Base-by-base conservation (phyloP, 1,284 basidiomycete species). In the Ceratobasidium sp. region DNA sequence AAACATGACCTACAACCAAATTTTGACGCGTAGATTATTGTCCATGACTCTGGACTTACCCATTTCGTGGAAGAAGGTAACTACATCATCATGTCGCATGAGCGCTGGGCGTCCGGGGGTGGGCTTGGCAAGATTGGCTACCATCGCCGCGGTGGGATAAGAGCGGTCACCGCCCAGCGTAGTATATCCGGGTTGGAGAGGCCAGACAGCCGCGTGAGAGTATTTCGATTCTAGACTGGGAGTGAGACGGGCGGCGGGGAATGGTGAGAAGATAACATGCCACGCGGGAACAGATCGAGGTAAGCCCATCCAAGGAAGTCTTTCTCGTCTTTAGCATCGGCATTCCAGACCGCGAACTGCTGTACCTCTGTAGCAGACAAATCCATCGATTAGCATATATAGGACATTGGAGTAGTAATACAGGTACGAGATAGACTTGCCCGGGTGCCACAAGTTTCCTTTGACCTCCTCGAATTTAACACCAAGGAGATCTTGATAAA, bases 141-240 rank as follows among this genome's bases (percentile, higher is more conserved):
- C 92, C 92, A 94, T 93, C 8, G 89, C 89, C 0, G 86, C 78
- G 55, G 91, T 77, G 1, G 91, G 92, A 77, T 92, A 93, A 76
- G 83, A 83, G 52, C 90, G 85, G 54, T 82, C 82, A 40, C 87
- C 87, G 68, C 85, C 80, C 0, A 82, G 72, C 17, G 78, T 80
- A 34, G 74, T 80, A 73, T 87, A 89, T 3, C 90, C 90, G 0
- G 86, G 78, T 13, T 89, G 80, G 25, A 94, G 80, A 17, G 85
- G 83, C 90, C 91, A 95, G 0, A 94, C 91, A 0, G 92, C 92
- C 0, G 93, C 93, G 79, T 95, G 93, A 4, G 89, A 86, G 76
- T 92, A 94, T 77, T 94, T 94, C 52, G 85, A 84, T 68, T 83
- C 90, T 89, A n/a, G 10, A 34, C 15, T 13, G 49, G 27, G 12